Conservation (phyloP, 1,284 basidiomycete genomes). For the Termitomyces sp. region DNA sequence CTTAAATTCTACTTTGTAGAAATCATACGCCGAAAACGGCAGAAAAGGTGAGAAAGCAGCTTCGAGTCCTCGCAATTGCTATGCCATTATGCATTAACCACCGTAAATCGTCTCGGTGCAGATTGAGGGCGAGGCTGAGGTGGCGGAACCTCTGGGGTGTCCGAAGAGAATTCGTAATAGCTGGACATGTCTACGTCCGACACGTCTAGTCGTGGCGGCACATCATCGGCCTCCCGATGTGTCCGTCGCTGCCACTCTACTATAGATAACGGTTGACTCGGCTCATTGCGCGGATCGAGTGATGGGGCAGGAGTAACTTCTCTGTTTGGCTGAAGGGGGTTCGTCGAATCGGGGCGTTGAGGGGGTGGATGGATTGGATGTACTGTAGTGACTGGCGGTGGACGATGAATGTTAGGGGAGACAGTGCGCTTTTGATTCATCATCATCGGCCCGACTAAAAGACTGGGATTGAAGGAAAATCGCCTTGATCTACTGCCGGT, state of each 20-base stretch:
- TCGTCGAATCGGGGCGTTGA: slow-evolving; percentile 13
- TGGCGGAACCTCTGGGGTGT: slow-evolving; percentile 14
- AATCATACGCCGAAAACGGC: not conserved
- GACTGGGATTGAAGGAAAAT: slow-evolving; percentile 25
- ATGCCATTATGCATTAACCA: slow-evolving; percentile 18
- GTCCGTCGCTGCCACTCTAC: slow-evolving; percentile 27
- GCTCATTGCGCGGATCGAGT: slow-evolving; percentile 12
- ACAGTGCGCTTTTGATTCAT: slow-evolving; percentile 10
- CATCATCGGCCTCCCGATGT: slow-evolving; percentile 20
- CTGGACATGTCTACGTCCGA: slow-evolving; percentile 27
- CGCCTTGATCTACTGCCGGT: slow-evolving; percentile 8
- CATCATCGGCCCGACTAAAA: slow-evolving; percentile 19
- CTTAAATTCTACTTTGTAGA: not conserved
- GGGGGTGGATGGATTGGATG: slow-evolving; percentile 9
- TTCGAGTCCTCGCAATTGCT: not conserved
- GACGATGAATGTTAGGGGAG: not conserved
- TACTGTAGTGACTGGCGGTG: slow-evolving; percentile 13
- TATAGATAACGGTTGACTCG: slow-evolving; percentile 21
- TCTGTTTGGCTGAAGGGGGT: slow-evolving; percentile 15
- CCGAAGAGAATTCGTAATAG: slow-evolving; percentile 26
- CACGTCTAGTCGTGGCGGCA: slow-evolving; percentile 22
- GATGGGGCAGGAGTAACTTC: slow-evolving; percentile 7
- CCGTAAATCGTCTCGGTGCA: slow-evolving; percentile 24
- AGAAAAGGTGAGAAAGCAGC: not conserved
- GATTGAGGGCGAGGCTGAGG: slow-evolving; percentile 19